Conservation (phyloP, 139 green algal species). For the Picochlorum sp. region DNA sequence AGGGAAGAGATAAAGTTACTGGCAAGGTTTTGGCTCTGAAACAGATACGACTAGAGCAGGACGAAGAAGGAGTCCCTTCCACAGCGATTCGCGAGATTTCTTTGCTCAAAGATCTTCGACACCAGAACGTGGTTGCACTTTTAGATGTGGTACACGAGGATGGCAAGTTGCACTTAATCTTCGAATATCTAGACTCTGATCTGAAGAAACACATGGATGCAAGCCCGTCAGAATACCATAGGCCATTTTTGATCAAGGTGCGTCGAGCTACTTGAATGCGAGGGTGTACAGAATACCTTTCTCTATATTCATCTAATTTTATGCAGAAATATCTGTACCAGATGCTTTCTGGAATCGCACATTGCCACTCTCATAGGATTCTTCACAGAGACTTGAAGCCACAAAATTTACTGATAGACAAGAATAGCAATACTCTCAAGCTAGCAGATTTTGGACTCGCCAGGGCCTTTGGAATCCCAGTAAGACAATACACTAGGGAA, state of each 20-base stretch:
- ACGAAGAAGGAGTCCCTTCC: conserved; percentile 76
- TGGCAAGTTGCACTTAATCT: conserved; percentile 87
- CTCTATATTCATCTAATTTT: conserved; percentile 27
- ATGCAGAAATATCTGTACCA: conserved; percentile 82
- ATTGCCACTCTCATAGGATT: conserved; percentile 85
- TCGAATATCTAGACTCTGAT: conserved; percentile 97
- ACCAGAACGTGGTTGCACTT: conserved; percentile 67
- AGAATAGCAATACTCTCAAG: conserved; percentile 74
- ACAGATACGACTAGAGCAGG: conserved; percentile 77
- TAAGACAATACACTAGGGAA: conserved; percentile 94
- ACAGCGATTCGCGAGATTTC: conserved; percentile 77
- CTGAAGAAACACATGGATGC: conserved; percentile 96
- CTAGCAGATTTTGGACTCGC: conserved; percentile 97
- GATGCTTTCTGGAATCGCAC: conserved; percentile 85
- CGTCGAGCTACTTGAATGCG: conserved; percentile 21
- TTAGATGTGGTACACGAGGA: conserved; percentile 86
- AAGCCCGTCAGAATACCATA: conserved; percentile 30
- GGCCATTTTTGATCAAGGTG: conserved; percentile 68
- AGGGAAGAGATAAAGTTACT: conserved; percentile 61
- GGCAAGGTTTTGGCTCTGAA: conserved; percentile 80
- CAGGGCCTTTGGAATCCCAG: conserved; percentile 88
- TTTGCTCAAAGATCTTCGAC: conserved; percentile 77
- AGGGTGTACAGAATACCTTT: not conserved
- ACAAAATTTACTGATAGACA: conserved; percentile 94
- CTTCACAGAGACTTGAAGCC: conserved; percentile 96